Evolutionary conservation across 495 filamentous ascomycete species (phyloP), one percentile per base, ranked within the genome.

Genomic region (Polyplosphaeria fusca): DNA sequence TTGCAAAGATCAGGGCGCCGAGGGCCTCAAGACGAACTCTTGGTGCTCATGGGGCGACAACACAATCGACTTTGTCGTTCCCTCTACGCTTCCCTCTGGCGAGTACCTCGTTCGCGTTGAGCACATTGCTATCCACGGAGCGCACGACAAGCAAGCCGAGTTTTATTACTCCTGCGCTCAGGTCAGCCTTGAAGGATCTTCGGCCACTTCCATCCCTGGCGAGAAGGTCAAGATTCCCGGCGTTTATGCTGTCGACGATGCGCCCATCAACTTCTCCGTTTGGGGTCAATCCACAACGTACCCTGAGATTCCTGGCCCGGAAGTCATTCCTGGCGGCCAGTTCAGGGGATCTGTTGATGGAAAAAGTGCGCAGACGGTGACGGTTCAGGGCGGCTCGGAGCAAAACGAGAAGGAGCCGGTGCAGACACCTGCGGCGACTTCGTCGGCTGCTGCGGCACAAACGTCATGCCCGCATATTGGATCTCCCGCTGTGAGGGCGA

Each of bases 41-140:
- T 61, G 62, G 62, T 61, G 58, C 62, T 39, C 19, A 5, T 65
- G 58, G 52, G 40, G 58, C 25, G 58, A 63, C 27, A 53, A 63
- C 38, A 24, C 52, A 5, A 45, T 63, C 3, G 59, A 63, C 25
- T 63, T 40, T 39, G 52, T 47, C 9, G 28, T 63, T 11, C 59
- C 47, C 28, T 38, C 57, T 32, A 52, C 20, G 2, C 41, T 58
- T 13, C 59, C 59, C 0, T 25, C 59, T 1, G 59, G 59, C 28
- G 59, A 63, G 32, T 63, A 63, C 24, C 59, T 63, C 7, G 59
- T 63, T 1, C 45, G 59, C 24, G 59, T 63, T 12, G 59, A 63
- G 49, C 59, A 63, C 35, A 63, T 63, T 16, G 59, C 52, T 7
- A 30, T 63, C 30, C 59, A 63, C 22, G 14, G 58, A 25, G 58